These are phyloP conservation scores for Drechslerella stenobrocha DNA, from an alignment of 2,329 filamentous ascomycete species.

Conservation along the genomic window DNA sequence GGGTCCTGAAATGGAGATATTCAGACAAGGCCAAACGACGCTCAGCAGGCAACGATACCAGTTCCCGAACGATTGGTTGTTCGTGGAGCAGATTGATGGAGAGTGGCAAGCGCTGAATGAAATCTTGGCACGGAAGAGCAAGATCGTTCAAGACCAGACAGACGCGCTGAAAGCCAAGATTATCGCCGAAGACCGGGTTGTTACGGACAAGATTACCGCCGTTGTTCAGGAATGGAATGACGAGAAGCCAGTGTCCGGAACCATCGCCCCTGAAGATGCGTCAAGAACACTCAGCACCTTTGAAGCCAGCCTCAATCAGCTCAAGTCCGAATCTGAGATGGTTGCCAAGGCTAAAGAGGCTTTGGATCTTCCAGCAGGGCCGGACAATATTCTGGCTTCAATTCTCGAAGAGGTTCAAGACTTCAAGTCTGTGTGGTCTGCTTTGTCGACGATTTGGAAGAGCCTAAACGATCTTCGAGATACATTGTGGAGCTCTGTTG, in stretches of 20 bases:
- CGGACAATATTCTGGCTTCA: conserved; percentile 78
- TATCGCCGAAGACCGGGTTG: conserved; percentile 84
- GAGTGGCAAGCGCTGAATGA: conserved; percentile 95
- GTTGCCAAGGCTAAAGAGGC: conserved; percentile 96
- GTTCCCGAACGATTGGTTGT: conserved; percentile 89
- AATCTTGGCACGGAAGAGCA: conserved; percentile 85
- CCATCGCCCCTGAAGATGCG: conserved; percentile 84
- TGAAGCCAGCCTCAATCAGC: conserved; percentile 77
- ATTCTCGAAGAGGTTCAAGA: conserved; percentile 96
- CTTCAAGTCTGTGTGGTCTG: conserved; percentile 98
- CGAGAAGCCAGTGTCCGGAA: conserved; percentile 94
- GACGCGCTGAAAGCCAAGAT: conserved; percentile 96
- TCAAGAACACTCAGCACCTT: conserved; percentile 80
- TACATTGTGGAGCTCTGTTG: conserved; percentile 89
- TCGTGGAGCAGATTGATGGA: conserved; percentile 92
- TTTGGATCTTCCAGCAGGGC: conserved; percentile 78
- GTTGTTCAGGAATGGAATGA: conserved; percentile 88
- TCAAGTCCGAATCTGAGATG: conserved; percentile 88
- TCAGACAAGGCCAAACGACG: conserved; percentile 92
- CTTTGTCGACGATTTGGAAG: conserved; percentile 92
- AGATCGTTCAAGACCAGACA: conserved; percentile 94
- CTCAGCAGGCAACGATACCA: conserved; percentile 90
- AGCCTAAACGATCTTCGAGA: conserved; percentile 92
- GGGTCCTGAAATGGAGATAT: conserved; percentile 94
- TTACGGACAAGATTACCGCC: conserved; percentile 83